A percentile compares a stretch with the other conserved stretches of the same genome.
phyloP scores from a whole-genome alignment of 352 stramenopile species.

The Phytophthora aleatoria region DNA sequence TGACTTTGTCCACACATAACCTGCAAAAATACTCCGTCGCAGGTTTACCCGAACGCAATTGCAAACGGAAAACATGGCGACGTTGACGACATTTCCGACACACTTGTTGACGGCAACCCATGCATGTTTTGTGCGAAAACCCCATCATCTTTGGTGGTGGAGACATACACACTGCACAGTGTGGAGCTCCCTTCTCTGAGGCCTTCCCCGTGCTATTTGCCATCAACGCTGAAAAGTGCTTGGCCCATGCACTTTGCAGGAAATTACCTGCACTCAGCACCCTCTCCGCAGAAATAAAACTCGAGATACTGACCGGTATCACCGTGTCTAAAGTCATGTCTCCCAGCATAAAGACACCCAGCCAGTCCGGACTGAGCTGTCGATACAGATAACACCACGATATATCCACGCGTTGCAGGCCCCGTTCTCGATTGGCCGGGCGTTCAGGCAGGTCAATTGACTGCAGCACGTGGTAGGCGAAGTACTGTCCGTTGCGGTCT shows the following conservation, averaged over 20 bases:
- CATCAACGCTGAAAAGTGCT: conserved; percentile 57
- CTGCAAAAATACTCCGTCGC: conserved; percentile 56
- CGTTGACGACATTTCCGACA: conserved; percentile 52
- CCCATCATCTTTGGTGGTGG: conserved; percentile 38
- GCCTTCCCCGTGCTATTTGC: conserved; percentile 19
- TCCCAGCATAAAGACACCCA: conserved; percentile 61
- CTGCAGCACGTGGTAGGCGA: conserved; percentile 64
- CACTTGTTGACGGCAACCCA: conserved; percentile 50
- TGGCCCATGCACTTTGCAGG: conserved; percentile 45
- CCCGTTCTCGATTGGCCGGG: conserved; percentile 40
- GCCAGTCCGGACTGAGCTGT: conserved; percentile 52
- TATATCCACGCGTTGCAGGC: conserved; percentile 42
- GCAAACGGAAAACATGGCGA: conserved; percentile 53
- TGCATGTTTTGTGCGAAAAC: conserved; percentile 45
- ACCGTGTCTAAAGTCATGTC: conserved; percentile 41
- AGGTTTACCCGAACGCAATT: conserved; percentile 47
- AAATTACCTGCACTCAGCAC: conserved; percentile 54
- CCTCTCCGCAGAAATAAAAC: conserved; percentile 46
- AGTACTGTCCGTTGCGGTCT: conserved; percentile 49
- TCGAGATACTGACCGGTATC: conserved; percentile 20
- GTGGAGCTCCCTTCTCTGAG: conserved; percentile 27
- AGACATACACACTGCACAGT: conserved; percentile 52
- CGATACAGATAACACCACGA: conserved; percentile 67
- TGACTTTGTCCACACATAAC: conserved; percentile 52
- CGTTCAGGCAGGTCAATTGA: conserved; percentile 59